A percentile compares a stretch with the other conserved stretches of the same genome.
Evolutionary conservation across 495 filamentous ascomycete genomes (phyloP).

Genomic region (Aspergillus nidulans): DNA sequence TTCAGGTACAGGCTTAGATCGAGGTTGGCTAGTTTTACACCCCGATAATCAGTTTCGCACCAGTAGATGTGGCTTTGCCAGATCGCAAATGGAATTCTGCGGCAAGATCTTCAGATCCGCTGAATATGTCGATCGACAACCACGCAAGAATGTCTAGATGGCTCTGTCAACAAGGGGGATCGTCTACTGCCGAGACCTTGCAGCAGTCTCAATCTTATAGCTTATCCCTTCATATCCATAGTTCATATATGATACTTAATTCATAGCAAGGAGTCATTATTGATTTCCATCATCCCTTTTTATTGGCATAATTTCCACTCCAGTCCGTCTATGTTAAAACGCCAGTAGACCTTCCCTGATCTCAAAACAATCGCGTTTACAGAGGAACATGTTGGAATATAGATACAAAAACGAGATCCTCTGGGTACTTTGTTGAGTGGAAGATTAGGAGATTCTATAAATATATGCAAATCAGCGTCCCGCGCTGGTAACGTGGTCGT

Average conservation of each 20-base stretch:
- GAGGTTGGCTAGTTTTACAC: not conserved
- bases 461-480: slow-evolving; percentile 16
- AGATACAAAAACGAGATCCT: slow-evolving; percentile 4
- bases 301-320: slow-evolving; percentile 8
- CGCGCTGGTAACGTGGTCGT: slow-evolving; percentile 11
- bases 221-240: too few species aligned
- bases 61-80: not conserved
- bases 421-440: not conserved
- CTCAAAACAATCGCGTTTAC: not conserved
- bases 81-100: not conserved
- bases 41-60: not conserved
- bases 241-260: too few species aligned
- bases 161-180: not conserved
- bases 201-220: too few species aligned
- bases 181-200: not conserved
- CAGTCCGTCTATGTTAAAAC: slow-evolving; percentile 17
- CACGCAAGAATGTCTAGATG: not conserved
- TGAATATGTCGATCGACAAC: not conserved
- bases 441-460: slow-evolving; percentile 14
- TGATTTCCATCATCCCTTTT: not conserved
- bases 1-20: not conserved
- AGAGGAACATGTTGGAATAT: slow-evolving; percentile 3
- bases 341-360: slow-evolving; percentile 2
- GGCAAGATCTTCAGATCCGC: not conserved
- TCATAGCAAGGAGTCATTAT: not conserved